Evolutionary conservation across 352 stramenopile genomes (phyloP), one percentile per base, ranked within the genome.

Genomic region (Pythium dissimile): DNA sequence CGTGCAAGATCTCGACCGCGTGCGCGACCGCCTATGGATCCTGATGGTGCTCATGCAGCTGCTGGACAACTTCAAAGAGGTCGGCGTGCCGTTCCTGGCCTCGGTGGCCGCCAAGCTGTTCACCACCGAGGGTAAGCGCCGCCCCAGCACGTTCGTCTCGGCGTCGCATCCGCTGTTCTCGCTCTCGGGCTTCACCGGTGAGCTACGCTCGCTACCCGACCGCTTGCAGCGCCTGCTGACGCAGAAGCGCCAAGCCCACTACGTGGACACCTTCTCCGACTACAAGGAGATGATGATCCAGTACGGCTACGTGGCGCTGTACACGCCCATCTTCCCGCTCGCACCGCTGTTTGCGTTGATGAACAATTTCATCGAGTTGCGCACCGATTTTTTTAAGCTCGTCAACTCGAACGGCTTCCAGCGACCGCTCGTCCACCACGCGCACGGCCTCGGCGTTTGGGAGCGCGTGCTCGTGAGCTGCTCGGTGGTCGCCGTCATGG

Each of bases 381-480:
- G 89, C 39, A 86, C 94, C 12, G 89, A 98, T 71, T 84, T 95
- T 15, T 93, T 96, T 66, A 98, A 98, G 62, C 76, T 98, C 57
- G 76, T 84, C 28, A 89, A 84, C 37, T 94, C 83, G 44, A 81
- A 94, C 54, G 87, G 75, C 49, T 89, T 94, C 59, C 82, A 94
- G 38, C 76, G 93, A 16, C 90, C 93, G 7, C 67, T 97, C 30
- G 80, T 88, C 3, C 71, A 95, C 64, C 93, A 97, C 64, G 87
- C 90, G 20, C 86, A 88, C 34, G 92, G 91, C n/a, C 93, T 96
- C 59, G 89, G 85, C 30, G 85, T 97, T 23, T 98, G 93, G 93
- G 88, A 96, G 52, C 84, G 93, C 50, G 84, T 98, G 50, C 75
- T 98, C 31, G 89, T 97, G 62, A 88, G 93, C 61, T 89, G 97